Evolutionary conservation across 139 green algal genomes (phyloP).

Genomic region (Ettlia oleoabundans): DNA sequence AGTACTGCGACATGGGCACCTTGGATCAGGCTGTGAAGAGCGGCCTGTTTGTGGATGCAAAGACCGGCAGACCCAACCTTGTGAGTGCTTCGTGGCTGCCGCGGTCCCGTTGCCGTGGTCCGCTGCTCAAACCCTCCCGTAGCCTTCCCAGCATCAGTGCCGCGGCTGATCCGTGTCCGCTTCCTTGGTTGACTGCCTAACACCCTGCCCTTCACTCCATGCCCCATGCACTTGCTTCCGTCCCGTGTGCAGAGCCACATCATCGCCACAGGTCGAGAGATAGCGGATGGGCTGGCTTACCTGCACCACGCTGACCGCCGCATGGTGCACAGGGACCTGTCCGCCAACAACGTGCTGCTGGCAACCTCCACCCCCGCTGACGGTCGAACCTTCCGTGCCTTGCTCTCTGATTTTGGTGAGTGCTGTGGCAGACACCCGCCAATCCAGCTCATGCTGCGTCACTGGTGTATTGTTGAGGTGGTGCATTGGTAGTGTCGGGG

Average conservation of each 20-base stretch:
- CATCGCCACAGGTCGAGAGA: constrained; percentile 20
- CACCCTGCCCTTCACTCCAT: background rate
- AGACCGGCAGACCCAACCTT: background rate
- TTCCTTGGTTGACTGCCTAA: background rate
- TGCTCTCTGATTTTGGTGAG: constrained; percentile 41
- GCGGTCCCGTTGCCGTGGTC: background rate
- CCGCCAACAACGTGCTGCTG: constrained; percentile 38
- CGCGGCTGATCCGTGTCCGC: background rate
- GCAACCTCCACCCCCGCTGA: background rate
- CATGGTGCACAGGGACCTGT: constrained; percentile 43
- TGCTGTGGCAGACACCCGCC: background rate
- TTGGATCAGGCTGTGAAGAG: constrained; percentile 11
- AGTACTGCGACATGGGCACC: constrained; percentile 40
- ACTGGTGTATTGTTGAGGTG: background rate
- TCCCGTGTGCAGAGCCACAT: constrained; percentile 5
- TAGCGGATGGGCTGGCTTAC: constrained; percentile 28
- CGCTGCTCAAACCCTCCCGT: background rate
- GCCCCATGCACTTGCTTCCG: too few species aligned
- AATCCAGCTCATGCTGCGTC: background rate
- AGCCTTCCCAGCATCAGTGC: background rate
- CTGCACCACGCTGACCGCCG: constrained; percentile 29
- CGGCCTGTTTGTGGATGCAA: background rate
- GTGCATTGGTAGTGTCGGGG: background rate
- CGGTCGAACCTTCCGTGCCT: constrained; percentile 25
- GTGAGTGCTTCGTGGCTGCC: background rate